phyloP scores from a whole-genome alignment of 306 rosid species.

The Argentina anserina region DNA sequence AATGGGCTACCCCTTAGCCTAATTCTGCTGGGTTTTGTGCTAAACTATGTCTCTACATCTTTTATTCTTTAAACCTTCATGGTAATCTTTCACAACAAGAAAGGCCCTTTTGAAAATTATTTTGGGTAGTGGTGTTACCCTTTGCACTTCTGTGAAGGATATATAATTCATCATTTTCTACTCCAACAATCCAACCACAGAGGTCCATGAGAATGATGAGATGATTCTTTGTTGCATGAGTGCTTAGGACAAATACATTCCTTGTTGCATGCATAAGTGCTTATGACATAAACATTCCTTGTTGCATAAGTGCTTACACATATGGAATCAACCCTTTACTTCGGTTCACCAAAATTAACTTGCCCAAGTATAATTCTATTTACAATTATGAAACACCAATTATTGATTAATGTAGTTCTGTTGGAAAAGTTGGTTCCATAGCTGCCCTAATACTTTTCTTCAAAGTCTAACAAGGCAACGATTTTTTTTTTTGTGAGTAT shows the following conservation, averaged over 20 bases:
- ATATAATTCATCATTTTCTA: no score
- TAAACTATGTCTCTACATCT: not conserved
- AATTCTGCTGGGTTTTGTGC: not conserved
- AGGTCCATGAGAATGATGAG: not conserved
- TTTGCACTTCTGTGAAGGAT: no score
- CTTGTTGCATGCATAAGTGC: not conserved
- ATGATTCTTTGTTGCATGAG: slow-evolving; percentile 6
- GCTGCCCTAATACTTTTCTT: not conserved
- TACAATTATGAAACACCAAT: no score
- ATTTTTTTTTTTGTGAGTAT: no score
- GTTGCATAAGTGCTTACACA: not conserved
- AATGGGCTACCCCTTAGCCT: not conserved
- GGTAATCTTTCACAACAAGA: no score
- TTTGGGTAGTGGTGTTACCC: not conserved
- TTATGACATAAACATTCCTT: not conserved
- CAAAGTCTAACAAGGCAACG: not conserved
- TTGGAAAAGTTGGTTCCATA: not conserved
- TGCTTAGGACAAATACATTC: not conserved
- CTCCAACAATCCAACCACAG: not conserved
- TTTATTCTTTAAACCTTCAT: no score
- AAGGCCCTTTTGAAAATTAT: not conserved
- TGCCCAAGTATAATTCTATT: no score
- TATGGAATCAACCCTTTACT: no score
- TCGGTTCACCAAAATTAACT: no score
- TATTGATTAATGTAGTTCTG: not conserved